Evolutionary conservation across 2,329 filamentous ascomycete species (phyloP).

Genomic region (Periglandula ipomoeae): DNA sequence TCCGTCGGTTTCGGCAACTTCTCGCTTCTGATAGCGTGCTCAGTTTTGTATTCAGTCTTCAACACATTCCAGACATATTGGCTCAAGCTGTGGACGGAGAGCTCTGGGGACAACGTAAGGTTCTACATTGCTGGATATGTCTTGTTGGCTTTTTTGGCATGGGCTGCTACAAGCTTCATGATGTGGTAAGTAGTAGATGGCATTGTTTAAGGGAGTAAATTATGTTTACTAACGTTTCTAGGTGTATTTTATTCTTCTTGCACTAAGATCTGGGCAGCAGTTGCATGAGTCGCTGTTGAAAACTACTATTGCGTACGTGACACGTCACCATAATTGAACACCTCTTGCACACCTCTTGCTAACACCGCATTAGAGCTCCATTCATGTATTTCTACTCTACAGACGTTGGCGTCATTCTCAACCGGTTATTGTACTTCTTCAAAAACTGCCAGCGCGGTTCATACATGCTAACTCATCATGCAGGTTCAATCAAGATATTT

Average conservation of each 20-base stretch:
- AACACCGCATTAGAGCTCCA: not conserved
- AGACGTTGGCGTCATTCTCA: slow-evolving; percentile 5
- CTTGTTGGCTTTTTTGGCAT: not conserved
- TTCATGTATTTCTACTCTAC: slow-evolving; percentile 1
- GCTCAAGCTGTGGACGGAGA: slow-evolving; percentile 29
- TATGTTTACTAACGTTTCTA: not conserved
- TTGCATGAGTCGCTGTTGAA: not conserved
- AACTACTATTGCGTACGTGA: not conserved
- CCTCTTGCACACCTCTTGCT: not conserved
- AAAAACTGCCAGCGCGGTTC: not conserved
- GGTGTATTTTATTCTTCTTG: not conserved
- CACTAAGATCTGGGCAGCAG: not conserved
- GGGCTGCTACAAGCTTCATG: not conserved
- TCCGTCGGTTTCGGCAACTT: not conserved
- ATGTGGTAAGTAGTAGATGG: not conserved
- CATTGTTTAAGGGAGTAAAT: not conserved
- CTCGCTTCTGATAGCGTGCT: slow-evolving; percentile 5
- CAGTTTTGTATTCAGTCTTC: slow-evolving; percentile 20
- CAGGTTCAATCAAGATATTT: slow-evolving; percentile 32
- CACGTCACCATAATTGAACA: not conserved
- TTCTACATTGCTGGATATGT: not conserved
- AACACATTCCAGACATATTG: slow-evolving; percentile 27
- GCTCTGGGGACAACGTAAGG: not conserved
- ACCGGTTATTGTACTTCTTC: not conserved
- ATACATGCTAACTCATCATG: slow-evolving; percentile 21